These are phyloP conservation scores for Scorias spongiosa DNA, from an alignment of 2,329 filamentous ascomycete species.

Conservation along the genomic window DNA sequence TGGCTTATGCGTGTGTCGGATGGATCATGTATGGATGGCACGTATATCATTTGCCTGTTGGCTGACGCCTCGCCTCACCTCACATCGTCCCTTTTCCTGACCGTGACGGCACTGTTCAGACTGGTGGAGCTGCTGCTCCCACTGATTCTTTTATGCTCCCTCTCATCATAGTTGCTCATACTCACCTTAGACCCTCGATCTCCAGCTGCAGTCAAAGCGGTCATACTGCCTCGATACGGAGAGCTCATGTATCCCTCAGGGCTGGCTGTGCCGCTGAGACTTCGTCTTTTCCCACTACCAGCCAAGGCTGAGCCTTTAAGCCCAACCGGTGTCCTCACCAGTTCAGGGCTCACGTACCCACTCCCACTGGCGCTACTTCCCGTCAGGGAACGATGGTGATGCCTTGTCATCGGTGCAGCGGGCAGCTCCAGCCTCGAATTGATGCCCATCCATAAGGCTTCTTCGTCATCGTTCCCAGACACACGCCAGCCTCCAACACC, in stretches of 20 bases:
- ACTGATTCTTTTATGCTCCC: neutral
- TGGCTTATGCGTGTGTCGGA: too few species aligned
- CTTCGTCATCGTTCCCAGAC: conserved; percentile 21
- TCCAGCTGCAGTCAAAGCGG: neutral
- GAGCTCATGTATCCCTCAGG: conserved; percentile 15
- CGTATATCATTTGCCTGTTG: too few species aligned
- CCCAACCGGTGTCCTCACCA: conserved; percentile 17
- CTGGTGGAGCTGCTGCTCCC: neutral
- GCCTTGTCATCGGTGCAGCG: conserved; percentile 4
- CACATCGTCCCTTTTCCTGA: neutral
- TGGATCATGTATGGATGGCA: too few species aligned
- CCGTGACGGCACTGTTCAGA: neutral
- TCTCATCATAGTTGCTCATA: neutral
- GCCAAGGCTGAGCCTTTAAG: neutral
- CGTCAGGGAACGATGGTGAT: conserved; percentile 20
- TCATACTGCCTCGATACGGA: neutral
- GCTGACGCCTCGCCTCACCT: neutral
- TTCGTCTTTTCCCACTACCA: conserved; percentile 1
- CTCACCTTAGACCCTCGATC: neutral
- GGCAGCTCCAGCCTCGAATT: conserved; percentile 27
- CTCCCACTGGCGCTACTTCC: conserved; percentile 15
- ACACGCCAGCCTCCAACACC: conserved; percentile 28
- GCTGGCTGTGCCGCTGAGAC: conserved; percentile 9
- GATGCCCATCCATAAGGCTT: conserved; percentile 29
- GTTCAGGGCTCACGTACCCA: conserved; percentile 22